Conservation (phyloP, 345 rosid species). For the Mangifera indica region DNA sequence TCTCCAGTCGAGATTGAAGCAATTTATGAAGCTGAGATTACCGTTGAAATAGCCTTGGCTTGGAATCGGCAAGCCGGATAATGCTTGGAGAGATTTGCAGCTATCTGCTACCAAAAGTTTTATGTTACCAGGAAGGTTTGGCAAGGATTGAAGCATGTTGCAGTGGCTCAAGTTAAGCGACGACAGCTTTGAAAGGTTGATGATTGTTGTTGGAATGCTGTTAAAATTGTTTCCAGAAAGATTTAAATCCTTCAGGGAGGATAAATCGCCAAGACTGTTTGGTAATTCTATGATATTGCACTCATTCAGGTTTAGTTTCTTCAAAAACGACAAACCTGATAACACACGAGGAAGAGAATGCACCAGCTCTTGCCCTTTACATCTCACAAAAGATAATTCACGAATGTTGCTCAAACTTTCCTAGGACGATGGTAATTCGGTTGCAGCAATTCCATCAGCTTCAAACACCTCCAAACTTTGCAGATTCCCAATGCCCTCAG, state of each 20-base stretch:
- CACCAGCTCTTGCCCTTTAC: background rate
- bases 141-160: too few relatives aligned
- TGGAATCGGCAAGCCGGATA: background rate
- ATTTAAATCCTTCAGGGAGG: slow-evolving; percentile 20
- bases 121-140: too few relatives aligned
- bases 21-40: slow-evolving; percentile 24
- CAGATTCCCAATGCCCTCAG: slow-evolving; percentile 26
- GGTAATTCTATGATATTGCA: background rate
- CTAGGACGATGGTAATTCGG: slow-evolving; percentile 10
- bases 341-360: background rate
- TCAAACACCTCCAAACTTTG: slow-evolving; percentile 29
- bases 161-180: background rate
- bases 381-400: slow-evolving; percentile 9
- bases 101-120: background rate
- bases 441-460: slow-evolving; percentile 15
- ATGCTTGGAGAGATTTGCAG: background rate
- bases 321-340: background rate
- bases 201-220: background rate
- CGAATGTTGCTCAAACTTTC: slow-evolving; percentile 16
- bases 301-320: slow-evolving; percentile 24
- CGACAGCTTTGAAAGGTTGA: background rate
- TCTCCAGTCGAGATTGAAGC: background rate
- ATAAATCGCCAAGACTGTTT: background rate
- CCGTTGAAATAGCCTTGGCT: background rate
- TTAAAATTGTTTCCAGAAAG: slow-evolving; percentile 19